Evolutionary conservation across 1,139 yeast species (phyloP).

Genomic region (Cylindricascospora bacillispora): DNA sequence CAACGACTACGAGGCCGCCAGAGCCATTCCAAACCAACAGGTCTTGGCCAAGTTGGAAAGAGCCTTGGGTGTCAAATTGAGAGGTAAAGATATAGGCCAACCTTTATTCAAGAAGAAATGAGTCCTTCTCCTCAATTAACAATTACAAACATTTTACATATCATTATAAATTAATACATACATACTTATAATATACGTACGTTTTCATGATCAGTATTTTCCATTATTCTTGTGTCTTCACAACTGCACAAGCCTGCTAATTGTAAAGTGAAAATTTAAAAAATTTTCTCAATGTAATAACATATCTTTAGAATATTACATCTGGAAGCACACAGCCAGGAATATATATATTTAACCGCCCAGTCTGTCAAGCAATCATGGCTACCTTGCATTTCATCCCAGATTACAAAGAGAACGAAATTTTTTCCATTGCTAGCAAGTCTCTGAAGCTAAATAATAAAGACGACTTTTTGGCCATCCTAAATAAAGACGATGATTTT

Average conservation of each 20-base stretch:
- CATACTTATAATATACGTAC: background rate
- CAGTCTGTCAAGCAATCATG: too few species aligned
- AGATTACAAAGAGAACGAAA: conserved; percentile 21
- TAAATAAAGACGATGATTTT: conserved; percentile 36
- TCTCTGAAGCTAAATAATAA: conserved; percentile 62
- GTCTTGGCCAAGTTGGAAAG: conserved; percentile 84
- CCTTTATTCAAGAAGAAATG: conserved; percentile 45
- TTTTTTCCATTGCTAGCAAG: conserved; percentile 59
- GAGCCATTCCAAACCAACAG: conserved; percentile 96
- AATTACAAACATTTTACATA: conserved; percentile 1
- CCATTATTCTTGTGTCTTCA: too few species aligned
- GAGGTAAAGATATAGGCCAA: conserved; percentile 92
- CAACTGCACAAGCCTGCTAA: too few species aligned
- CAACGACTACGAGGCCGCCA: conserved; percentile 93
- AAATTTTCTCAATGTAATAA: too few species aligned
- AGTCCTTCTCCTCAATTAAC: too few species aligned
- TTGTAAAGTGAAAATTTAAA: too few species aligned
- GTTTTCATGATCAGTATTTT: background rate
- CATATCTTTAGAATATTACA: too few species aligned
- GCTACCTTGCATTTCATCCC: conserved; percentile 28
- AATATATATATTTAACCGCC: too few species aligned
- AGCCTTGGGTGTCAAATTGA: conserved; percentile 83
- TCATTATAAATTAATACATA: conserved; percentile 3
- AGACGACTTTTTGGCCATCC: conserved; percentile 57
- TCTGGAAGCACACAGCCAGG: too few species aligned